phyloP scores from a whole-genome alignment of 2,329 filamentous ascomycete genomes.

The Metarhizium sp. region DNA sequence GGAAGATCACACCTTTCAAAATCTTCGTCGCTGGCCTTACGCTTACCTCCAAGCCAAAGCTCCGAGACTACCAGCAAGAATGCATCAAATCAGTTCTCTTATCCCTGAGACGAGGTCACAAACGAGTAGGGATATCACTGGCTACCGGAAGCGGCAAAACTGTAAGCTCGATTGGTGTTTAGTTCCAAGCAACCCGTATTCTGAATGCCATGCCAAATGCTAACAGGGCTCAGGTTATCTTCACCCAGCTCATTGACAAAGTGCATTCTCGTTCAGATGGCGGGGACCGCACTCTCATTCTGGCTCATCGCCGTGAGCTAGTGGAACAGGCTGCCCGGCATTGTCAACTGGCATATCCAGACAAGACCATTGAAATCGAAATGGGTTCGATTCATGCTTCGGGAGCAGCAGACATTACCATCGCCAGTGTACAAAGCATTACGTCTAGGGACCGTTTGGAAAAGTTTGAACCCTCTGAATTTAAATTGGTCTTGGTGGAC shows the following conservation, averaged over 20 bases:
- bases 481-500: slow-evolving; percentile 89
- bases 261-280: slow-evolving; percentile 44
- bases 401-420: slow-evolving; percentile 80
- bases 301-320: slow-evolving; percentile 86
- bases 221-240: slow-evolving; percentile 59
- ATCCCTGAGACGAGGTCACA: slow-evolving; percentile 61
- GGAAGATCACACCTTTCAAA: slow-evolving; percentile 9
- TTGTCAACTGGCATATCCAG: slow-evolving; percentile 70
- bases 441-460: slow-evolving; percentile 63
- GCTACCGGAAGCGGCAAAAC: slow-evolving; percentile 89
- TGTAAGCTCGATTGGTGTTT: slow-evolving; percentile 31
- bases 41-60: slow-evolving; percentile 35
- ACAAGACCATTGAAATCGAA: slow-evolving; percentile 77
- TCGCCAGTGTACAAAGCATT: slow-evolving; percentile 84
- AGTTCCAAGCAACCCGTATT: background rate
- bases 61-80: slow-evolving; percentile 84
- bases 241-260: slow-evolving; percentile 85
- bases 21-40: slow-evolving; percentile 14
- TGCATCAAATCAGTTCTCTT: slow-evolving; percentile 74
- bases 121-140: slow-evolving; percentile 72
- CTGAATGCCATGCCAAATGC: background rate
- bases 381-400: slow-evolving; percentile 74
- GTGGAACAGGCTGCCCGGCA: slow-evolving; percentile 90
- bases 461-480: slow-evolving; percentile 71
- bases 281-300: slow-evolving; percentile 69